phyloP scores from a whole-genome alignment of 495 filamentous ascomycete genomes.

The Hypoxylon cercidicola region DNA sequence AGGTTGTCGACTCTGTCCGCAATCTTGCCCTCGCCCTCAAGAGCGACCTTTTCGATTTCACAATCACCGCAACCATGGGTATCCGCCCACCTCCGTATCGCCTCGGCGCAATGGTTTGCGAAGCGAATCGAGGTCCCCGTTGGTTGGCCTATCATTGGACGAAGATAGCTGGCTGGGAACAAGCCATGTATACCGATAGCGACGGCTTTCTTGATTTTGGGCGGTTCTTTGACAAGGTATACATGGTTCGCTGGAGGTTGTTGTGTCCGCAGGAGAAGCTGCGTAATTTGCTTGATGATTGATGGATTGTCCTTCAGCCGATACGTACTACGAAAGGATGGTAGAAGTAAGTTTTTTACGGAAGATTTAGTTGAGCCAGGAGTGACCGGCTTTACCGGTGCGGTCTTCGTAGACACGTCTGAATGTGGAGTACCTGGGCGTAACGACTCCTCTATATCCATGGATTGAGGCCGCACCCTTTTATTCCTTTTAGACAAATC shows the following conservation, averaged over 20 bases:
- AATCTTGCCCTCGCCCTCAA: constrained; percentile 98
- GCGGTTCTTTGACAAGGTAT: constrained; percentile 72
- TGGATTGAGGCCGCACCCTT: constrained; percentile 58
- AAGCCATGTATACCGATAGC: constrained; percentile 96
- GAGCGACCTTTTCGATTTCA: constrained; percentile 87
- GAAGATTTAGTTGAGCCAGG: constrained; percentile 48
- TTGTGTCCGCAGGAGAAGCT: constrained; percentile 70
- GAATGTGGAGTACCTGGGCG: constrained; percentile 50
- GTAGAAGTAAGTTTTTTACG: constrained; percentile 72
- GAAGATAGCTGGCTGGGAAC: constrained; percentile 85
- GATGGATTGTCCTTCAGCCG: constrained; percentile 71
- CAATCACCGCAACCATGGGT: constrained; percentile 69
- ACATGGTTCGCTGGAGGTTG: constrained; percentile 74
- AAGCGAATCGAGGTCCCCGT: constrained; percentile 96
- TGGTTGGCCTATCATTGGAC: constrained; percentile 89
- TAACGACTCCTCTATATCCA: constrained; percentile 56
- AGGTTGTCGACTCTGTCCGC: constrained; percentile 87
- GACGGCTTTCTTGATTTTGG: constrained; percentile 80
- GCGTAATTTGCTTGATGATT: constrained; percentile 75
- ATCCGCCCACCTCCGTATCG: constrained; percentile 83
- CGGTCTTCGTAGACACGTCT: constrained; percentile 44
- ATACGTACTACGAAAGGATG: constrained; percentile 75
- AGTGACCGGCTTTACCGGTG: constrained; percentile 31
- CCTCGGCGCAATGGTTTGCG: constrained; percentile 84
- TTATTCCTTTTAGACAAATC: constrained; percentile 56